A percentile compares a stretch with the other conserved stretches of the same genome.
These are phyloP conservation scores for Neurospora sp. DNA, from an alignment of 495 filamentous ascomycete genomes.

Conservation along the genomic window DNA sequence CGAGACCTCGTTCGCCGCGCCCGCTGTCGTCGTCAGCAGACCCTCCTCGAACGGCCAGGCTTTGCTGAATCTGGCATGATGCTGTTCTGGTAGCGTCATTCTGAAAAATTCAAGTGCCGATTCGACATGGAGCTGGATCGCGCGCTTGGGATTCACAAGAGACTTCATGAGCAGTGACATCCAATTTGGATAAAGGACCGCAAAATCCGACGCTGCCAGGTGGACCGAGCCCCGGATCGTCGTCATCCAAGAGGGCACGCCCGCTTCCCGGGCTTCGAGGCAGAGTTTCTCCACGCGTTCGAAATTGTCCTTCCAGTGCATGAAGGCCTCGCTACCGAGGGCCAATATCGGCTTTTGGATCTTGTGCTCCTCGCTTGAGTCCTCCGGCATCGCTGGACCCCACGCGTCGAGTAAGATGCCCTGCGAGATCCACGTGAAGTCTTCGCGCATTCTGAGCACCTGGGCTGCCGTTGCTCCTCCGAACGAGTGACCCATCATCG, in stretches of 20 bases:
- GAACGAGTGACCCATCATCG: constrained; percentile 56
- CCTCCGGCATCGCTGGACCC: constrained; percentile 34
- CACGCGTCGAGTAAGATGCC: constrained; percentile 52
- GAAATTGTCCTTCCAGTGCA: constrained; percentile 51
- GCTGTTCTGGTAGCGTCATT: constrained; percentile 27
- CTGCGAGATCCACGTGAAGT: constrained; percentile 42
- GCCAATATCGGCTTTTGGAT: constrained; percentile 42
- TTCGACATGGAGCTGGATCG: constrained; percentile 47
- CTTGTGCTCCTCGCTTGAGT: constrained; percentile 23
- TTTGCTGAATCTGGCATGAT: constrained; percentile 21
- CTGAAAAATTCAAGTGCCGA: constrained; percentile 43
- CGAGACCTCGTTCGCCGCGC: constrained; percentile 24
- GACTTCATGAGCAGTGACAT: constrained; percentile 46
- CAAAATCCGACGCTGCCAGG: constrained; percentile 48
- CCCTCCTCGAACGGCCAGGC: constrained; percentile 30
- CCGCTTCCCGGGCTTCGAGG: constrained; percentile 37
- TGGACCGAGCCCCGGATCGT: constrained; percentile 51
- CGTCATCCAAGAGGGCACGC: constrained; percentile 44
- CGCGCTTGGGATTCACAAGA: constrained; percentile 44
- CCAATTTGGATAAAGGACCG: constrained; percentile 46
- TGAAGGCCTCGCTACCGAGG: constrained; percentile 53
- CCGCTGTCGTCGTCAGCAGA: constrained; percentile 22
- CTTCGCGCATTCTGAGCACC: constrained; percentile 38
- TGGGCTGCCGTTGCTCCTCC: constrained; percentile 54
- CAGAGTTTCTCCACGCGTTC: constrained; percentile 38